These are phyloP conservation scores for Hordeum marinum DNA, from an alignment of 176 grass and related monocot species.

Conservation along the genomic window DNA sequence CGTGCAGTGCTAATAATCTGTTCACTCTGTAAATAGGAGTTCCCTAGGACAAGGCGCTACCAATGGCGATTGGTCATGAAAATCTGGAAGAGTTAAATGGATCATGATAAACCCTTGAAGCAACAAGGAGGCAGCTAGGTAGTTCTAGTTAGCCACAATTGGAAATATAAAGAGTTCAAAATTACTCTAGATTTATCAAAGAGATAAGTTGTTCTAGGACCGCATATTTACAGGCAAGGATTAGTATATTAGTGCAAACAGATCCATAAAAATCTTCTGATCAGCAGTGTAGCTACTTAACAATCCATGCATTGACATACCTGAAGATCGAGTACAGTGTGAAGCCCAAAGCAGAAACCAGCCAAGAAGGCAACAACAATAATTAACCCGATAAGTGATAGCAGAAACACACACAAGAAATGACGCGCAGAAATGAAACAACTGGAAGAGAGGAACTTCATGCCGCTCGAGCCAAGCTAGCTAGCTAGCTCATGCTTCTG, in stretches of 20 bases:
- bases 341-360: not conserved
- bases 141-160: not conserved
- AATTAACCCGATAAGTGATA: constrained; percentile 8
- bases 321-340: constrained; percentile 18
- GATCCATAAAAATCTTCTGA: constrained; percentile 12
- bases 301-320: constrained; percentile 3
- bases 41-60: not conserved
- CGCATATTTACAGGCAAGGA: not conserved
- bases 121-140: not conserved
- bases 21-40: not conserved
- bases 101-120: not conserved
- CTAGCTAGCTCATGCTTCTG: not conserved
- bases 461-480: not conserved
- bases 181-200: not conserved
- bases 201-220: not conserved
- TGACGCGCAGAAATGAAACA: constrained; percentile 29
- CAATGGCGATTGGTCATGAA: not conserved
- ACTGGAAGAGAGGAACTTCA: not conserved
- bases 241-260: not conserved
- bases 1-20: not conserved
- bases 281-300: not conserved
- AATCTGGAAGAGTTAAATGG: not conserved
- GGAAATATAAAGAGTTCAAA: not conserved
- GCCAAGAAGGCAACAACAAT: constrained; percentile 11
- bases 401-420: constrained; percentile 28